Base-by-base conservation (phyloP, 2,329 filamentous ascomycete genomes). In the Fonsecaea pugnacius region DNA sequence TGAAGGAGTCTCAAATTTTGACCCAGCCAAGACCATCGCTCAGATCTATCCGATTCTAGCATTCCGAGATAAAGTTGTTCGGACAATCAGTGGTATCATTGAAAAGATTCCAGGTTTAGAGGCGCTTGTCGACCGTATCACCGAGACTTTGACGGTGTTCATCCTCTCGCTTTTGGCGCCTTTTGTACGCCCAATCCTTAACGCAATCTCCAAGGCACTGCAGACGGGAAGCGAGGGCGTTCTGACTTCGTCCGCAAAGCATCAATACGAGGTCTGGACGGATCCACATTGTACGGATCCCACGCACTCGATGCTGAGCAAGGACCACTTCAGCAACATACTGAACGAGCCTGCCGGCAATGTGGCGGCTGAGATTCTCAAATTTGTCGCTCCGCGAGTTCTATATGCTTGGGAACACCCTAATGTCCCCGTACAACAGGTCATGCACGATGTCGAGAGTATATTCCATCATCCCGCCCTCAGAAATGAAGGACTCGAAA, bases 11-110 rank as follows among this genome's bases (percentile, higher is more conserved):
- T 89, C 87, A 72, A 82, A 84, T 73, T 91, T 96, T 65, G 93
- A 97, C 72, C 89, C 91, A 0, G 85, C 91, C 70, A 88, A 91
- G 76, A 89, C 89, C 0, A 85, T 89, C 14, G 82, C 84, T 43
- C 88, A 96, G 78, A 97, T 99, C 69, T 98, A 98, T 73, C 95
- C 95, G 0, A 96, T 99, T 65, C 84, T 99, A 0, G 85, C 91
- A 65, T 99, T 98, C 82, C 87, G 94, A 65, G 95, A 99, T 80
- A 95, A 90, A 73, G 92, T 99, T 60, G 93, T 97, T 57, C 91
- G 91, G 70, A 86, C 89, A 46, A 92, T 99, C 76, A 92, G 88
- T 73, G 85, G 87, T 43, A 89, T 92, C 58, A 92, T 98, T 70
- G 88, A 92, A 72, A 97, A 96, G 80, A 90, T 99, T 43, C 95